A percentile compares a stretch with the other conserved stretches of the same genome.
phyloP scores from a whole-genome alignment of 164 flowering plant genomes.

The Sextonia rubra region DNA sequence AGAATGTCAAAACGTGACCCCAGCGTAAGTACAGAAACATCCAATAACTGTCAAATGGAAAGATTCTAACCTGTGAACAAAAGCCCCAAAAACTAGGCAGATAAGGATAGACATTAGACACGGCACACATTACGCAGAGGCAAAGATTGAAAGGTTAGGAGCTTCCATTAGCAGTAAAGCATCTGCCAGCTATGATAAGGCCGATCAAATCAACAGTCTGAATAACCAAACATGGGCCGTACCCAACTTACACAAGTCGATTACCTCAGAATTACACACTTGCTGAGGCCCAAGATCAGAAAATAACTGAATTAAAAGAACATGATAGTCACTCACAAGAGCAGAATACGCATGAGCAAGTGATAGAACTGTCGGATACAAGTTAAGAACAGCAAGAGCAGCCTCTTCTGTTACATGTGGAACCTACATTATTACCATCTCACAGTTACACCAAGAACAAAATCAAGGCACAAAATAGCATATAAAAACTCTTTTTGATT shows the following conservation, averaged over 20 bases:
- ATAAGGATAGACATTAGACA: no score
- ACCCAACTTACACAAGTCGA: neutral
- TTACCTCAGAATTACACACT: neutral
- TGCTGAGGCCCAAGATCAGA: neutral
- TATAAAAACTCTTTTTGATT: neutral
- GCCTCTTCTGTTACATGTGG: slow-evolving; percentile 88
- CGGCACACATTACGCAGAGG: no score
- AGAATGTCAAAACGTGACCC: no score
- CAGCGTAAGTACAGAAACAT: no score
- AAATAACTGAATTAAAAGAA: neutral
- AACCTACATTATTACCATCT: slow-evolving; percentile 46
- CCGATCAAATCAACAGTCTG: neutral
- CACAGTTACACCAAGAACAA: neutral
- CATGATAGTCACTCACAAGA: slow-evolving; percentile 50
- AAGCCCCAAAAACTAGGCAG: no score
- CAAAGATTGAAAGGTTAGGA: no score
- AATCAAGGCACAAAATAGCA: neutral
- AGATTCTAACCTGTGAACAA: no score
- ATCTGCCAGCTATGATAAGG: neutral
- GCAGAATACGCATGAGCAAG: slow-evolving; percentile 80
- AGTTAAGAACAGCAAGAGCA: slow-evolving; percentile 70
- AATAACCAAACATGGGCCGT: neutral
- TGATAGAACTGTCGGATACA: slow-evolving; percentile 76
- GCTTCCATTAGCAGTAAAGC: no score
- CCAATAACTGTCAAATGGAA: no score